Evolutionary conservation across 352 stramenopile species (phyloP), one percentile per base, ranked within the genome.

Genomic region (Phytophthora pistaciae): DNA sequence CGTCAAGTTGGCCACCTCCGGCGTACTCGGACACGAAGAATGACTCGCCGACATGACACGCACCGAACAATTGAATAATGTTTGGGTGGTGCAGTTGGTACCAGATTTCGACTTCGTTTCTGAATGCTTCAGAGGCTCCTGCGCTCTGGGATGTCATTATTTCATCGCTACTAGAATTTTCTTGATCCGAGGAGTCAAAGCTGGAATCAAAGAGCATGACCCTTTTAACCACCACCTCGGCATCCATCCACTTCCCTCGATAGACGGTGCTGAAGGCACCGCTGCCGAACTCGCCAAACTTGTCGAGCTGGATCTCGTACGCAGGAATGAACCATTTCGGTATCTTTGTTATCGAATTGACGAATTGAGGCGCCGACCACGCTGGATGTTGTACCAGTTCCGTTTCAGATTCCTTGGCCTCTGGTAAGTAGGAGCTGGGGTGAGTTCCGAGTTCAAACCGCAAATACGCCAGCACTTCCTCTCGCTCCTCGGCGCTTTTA

Each of bases 1-100:
- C 3, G 21, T 49, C 23, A 0, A 72, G 58, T 20, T 64, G n/a
- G 2, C 68, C 68, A 33, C 44, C 42, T 4, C 31, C 48, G 0
- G 61, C 68, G 13, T 54, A 71, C 23, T 75, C 68, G 23, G 61
- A 61, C 29, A 75, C 56, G 40, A 70, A 62, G 5, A 75, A 63
- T 5, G n/a, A 11, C 14, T 40, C 1, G 3, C 38, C 48, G 38
- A 55, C 18, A 44, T 61, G n/a, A 8, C 57, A 65, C 13, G 46
- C 60, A 11, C 60, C 66, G 53, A 46, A 60, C 23, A 74, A 27
- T 20, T 56, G 49, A 7, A 63, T 56, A 11, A 68, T 23, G 7
- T 64, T 36, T 6, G 53, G 52, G 31, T 75, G 68, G 18, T 38
- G 33, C n/a, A 66, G 27, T 33, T 42, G 42, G 55, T 55, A 33